Evolutionary conservation across 2,329 filamentous ascomycete genomes (phyloP).

Genomic region (Annulohypoxylon truncatum): DNA sequence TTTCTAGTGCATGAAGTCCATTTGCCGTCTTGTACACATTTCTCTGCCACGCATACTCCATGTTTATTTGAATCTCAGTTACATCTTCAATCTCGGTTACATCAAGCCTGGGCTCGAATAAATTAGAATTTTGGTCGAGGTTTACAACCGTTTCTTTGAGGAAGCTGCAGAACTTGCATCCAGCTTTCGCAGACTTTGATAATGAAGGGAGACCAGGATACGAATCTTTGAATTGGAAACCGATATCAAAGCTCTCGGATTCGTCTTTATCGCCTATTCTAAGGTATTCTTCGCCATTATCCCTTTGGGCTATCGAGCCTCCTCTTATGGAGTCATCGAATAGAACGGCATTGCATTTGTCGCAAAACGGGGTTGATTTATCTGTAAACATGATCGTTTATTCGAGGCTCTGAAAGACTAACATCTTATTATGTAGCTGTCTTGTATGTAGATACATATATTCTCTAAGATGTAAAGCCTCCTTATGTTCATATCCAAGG

Average conservation of each 20-base stretch:
- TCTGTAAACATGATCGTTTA: constrained; percentile 1
- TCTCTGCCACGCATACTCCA: background rate
- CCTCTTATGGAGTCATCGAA: constrained; percentile 14
- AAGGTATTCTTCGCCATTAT: constrained; percentile 4
- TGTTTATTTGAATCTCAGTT: background rate
- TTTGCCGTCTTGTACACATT: background rate
- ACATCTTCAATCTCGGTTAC: background rate
- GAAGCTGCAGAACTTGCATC: constrained; percentile 8
- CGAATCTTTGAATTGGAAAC: background rate
- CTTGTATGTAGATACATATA: no score
- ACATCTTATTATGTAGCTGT: no score
- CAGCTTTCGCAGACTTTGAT: constrained; percentile 5
- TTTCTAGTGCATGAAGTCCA: background rate
- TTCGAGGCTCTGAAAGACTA: background rate
- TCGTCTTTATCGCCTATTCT: background rate
- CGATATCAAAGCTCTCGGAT: background rate
- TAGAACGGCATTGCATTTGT: constrained; percentile 6
- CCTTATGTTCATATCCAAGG: background rate
- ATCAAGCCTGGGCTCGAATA: background rate
- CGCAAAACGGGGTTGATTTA: background rate
- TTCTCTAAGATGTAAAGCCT: no score
- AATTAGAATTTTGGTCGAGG: background rate
- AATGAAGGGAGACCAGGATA: constrained; percentile 6
- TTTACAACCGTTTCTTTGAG: background rate
- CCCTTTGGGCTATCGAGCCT: background rate